Evolutionary conservation across 176 grass and related monocot genomes (phyloP).

Genomic region (Eragrostis nindensis): DNA sequence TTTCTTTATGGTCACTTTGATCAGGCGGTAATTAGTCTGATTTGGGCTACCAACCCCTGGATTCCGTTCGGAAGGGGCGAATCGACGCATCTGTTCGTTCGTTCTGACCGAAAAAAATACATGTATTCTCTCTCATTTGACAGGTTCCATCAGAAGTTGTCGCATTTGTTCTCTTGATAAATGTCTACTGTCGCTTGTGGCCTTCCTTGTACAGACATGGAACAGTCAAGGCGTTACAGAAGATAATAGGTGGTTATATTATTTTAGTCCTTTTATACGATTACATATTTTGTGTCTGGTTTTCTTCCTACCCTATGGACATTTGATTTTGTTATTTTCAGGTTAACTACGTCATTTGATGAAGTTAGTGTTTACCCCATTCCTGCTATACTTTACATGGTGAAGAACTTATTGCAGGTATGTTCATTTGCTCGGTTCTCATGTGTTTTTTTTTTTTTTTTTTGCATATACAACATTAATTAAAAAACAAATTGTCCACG

Average conservation of each 20-base stretch:
- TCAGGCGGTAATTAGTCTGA: no score
- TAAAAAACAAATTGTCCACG: constrained; percentile 16
- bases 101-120: constrained; percentile 44
- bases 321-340: constrained; percentile 37
- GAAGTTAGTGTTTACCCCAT: constrained; percentile 91
- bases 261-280: neutral
- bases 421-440: constrained; percentile 1
- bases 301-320: constrained; percentile 10
- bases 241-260: constrained; percentile 71
- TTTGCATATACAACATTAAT: neutral
- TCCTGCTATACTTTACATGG: constrained; percentile 81
- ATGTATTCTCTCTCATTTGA: constrained; percentile 15
- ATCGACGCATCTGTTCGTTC: no score
- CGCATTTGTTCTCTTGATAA: constrained; percentile 37
- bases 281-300: constrained; percentile 21
- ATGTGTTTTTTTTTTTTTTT: neutral
- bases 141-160: neutral
- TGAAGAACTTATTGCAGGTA: constrained; percentile 96
- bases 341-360: constrained; percentile 77
- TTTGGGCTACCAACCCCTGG: no score
- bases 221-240: constrained; percentile 77
- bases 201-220: constrained; percentile 77
- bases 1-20: no score
- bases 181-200: constrained; percentile 70
- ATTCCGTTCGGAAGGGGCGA: no score